These are phyloP conservation scores for Sambucus nigra DNA, from an alignment of 129 eudicot species.

Conservation along the genomic window DNA sequence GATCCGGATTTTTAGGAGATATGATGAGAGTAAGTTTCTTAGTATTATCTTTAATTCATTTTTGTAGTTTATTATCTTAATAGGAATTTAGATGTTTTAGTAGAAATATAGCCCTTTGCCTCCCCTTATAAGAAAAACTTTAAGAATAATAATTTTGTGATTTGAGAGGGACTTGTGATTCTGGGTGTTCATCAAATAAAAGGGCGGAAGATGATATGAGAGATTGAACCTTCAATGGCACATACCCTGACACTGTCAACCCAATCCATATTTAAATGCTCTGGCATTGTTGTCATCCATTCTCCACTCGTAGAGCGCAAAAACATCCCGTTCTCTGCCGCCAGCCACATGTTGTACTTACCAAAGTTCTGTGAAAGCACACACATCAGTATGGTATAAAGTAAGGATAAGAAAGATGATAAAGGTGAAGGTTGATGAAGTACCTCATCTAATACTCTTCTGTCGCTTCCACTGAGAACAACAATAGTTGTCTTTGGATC, in stretches of 20 bases:
- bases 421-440: conserved; percentile 1
- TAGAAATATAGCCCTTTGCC: too few species aligned
- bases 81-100: too few species aligned
- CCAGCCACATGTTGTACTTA: conserved; percentile 87
- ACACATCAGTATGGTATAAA: conserved; percentile 3
- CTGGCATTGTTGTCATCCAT: conserved; percentile 99
- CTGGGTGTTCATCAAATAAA: too few species aligned
- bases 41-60: too few species aligned
- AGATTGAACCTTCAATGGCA: background rate
- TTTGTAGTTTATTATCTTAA: too few species aligned
- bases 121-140: too few species aligned
- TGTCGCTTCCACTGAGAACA: conserved; percentile 83
- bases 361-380: conserved; percentile 57
- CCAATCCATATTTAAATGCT: conserved; percentile 90
- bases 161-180: too few species aligned
- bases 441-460: conserved; percentile 74
- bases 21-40: too few species aligned
- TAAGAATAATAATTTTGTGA: too few species aligned
- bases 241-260: conserved; percentile 74
- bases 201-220: background rate
- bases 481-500: conserved; percentile 85
- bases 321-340: conserved; percentile 97
- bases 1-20: too few species aligned
- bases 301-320: conserved; percentile 68
- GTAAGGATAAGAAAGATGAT: background rate